Evolutionary conservation across 2,329 filamentous ascomycete genomes (phyloP), one percentile per base, ranked within the genome.

Genomic region (Cercospora berteroae): DNA sequence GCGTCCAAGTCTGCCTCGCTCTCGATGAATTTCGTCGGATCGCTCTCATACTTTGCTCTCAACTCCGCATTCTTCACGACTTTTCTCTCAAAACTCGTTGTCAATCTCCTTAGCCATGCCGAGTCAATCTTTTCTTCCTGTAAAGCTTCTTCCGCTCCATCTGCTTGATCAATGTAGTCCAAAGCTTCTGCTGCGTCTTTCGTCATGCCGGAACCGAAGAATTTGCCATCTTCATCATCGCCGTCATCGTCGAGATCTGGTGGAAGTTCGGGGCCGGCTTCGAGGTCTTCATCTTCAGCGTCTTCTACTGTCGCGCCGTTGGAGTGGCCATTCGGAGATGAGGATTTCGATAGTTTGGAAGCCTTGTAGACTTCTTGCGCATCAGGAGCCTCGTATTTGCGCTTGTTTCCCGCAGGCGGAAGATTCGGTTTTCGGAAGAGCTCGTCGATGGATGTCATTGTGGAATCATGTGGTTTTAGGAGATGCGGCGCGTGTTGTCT

Each of bases 131-230:
- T 94, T 73, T 96, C 93, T 0, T 88, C 85, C 70, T 82, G 80
- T 73, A 81, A 81, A 31, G 78, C 77, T 20, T 83, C 83, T 59
- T 82, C 82, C 20, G 33, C 23, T 13, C 68, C 72, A 62, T 90
- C 88, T 71, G 87, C 84, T 66, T 86, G 83, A 69, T 97, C 93
- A 69, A 99, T 88, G 76, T 90, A 98, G 79, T 98, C 91, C 75
- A 99, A 85, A 20, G 95, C 92, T 73, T 93, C 87, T 2, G 89
- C 89, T 71, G 96, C 93, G 72, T 92, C 86, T 66, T 89, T 86
- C 27, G 90, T 92, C 74, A 99, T 90, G 36, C 95, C 95, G 63
- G 93, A 92, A 52, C 94, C 95, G 74, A 97, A 99, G 83, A 99
- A 99, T 10, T 95, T 89, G 0, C 94, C 95, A 71, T 96, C 95